Base-by-base conservation (phyloP, 1,284 basidiomycete genomes). In the Mixia osmundae region DNA sequence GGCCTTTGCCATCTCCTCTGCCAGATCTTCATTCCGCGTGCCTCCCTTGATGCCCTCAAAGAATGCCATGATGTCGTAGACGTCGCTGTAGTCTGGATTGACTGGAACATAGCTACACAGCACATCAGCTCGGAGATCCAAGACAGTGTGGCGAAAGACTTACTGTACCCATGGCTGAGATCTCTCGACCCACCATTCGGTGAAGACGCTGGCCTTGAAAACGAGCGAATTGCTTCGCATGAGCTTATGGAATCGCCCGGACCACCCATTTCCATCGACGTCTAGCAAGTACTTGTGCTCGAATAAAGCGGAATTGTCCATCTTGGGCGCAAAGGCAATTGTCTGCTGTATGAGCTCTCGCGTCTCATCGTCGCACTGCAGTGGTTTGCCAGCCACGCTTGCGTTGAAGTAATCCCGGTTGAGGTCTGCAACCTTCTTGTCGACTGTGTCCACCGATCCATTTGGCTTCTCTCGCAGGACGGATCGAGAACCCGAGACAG, bases 221-320 rank as follows among this genome's bases (percentile, higher is more conserved):
- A 51, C 47, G 30, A 39, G 35, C 1, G 48, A 44, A 30, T 50
- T 50, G 27, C 43, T 48, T 32, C 47, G 49, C 48, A 51, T 51
- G 7, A 74, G 58, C 0, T 69, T 19, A 36, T 45, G 44, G 44
- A 54, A 55, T 1, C 50, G 47, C 7, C 51, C 54, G 4, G 46
- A 48, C 59, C 57, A 61, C 1, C 55, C 58, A 44, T 62, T 62
- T 3, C 62, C 59, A 43, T 61, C 61, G 19, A 62, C 57, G 40
- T 63, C 61, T 15, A 62, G 50, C 30, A 60, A 36, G 47, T 58
- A 61, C 42, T 60, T 60, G 49, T 60, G 52, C 40, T 50, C n/a
- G n/a, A n/a, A n/a, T n/a, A n/a, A n/a, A n/a, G n/a, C n/a, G n/a
- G n/a, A n/a, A n/a, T n/a, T n/a, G n/a, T n/a, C n/a, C n/a, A n/a